Evolutionary conservation across 2,329 filamentous ascomycete genomes (phyloP), one percentile per base, ranked within the genome.

Genomic region (Colletotrichum tanaceti): DNA sequence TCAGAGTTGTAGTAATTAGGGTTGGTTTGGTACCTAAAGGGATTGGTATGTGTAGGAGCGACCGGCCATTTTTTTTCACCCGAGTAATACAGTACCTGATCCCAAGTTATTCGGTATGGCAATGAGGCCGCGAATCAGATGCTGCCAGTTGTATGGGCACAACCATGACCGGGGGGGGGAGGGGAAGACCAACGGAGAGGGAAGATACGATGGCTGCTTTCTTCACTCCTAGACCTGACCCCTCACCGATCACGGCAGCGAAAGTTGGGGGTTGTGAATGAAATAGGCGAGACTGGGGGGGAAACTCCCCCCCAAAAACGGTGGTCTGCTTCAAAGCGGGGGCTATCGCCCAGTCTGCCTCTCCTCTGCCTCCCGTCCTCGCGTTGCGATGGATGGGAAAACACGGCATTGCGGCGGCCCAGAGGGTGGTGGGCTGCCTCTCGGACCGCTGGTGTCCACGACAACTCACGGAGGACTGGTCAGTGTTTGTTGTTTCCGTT

Each of bases 401-500:
- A 16, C 28, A 32, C 28, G 7, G 28, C 32, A n/a, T 16, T 38
- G n/a, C n/a, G 50, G 32, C 32, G 35, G 50, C 50, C 32, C n/a
- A 38, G 32, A 7, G n/a, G 50, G 20, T 53, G 50, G 32, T n/a
- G 32, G 10, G 11, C 6, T 9, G 50, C 16, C 49, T 28, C 28
- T 16, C 28, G 20, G 18, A 32, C 50, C 28, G 35, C 35, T 14
- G 32, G 10, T 35, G 52, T 18, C 35, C 35, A 54, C 52, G 13
- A 54, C 52, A 6, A 54, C 52, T 24, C 52, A 54, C n/a, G 32
- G 52, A 28, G 50, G 16, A 14, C 49, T 52, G 49, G 28, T 6
- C 10, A 14, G 35, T 39, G 32, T 54, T 38, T 38, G 44, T 32
- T 20, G 50, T 52, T 32, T 35, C 24, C 22, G 50, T 38, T 20